phyloP scores from a whole-genome alignment of 768 basidiomycete genomes.

The Chalciporus chontae region DNA sequence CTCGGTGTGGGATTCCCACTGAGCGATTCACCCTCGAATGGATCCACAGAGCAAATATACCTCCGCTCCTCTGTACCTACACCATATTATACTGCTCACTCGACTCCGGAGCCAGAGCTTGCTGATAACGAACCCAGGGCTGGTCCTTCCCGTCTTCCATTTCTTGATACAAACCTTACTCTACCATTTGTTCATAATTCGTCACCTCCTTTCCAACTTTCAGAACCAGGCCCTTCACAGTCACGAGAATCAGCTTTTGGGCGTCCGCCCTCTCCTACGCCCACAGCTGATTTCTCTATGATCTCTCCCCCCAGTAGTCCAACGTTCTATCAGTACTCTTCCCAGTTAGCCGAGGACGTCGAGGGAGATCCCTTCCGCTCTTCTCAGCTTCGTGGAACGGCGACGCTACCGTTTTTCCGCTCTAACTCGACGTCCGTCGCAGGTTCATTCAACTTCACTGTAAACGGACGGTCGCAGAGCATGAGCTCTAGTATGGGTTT shows the following conservation, averaged over 20 bases:
- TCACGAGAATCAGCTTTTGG: slow-evolving; percentile 9
- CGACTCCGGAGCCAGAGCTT: slow-evolving; percentile 28
- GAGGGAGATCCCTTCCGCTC: slow-evolving; percentile 23
- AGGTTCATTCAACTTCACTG: slow-evolving; percentile 18
- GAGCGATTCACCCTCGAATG: slow-evolving; percentile 8
- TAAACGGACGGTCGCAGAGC: slow-evolving; percentile 24
- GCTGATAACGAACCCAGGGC: slow-evolving; percentile 16
- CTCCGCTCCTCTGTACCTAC: slow-evolving; percentile 22
- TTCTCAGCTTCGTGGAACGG: slow-evolving; percentile 16
- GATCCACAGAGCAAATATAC: slow-evolving; percentile 13
- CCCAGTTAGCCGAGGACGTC: slow-evolving; percentile 20
- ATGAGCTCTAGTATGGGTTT: slow-evolving; percentile 22
- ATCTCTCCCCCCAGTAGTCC: slow-evolving; percentile 40
- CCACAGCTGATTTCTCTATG: slow-evolving; percentile 45
- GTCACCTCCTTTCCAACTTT: slow-evolving; percentile 27
- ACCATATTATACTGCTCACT: slow-evolving; percentile 32
- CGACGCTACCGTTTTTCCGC: slow-evolving; percentile 32
- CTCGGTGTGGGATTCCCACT: slow-evolving; percentile 12
- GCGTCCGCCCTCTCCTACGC: slow-evolving; percentile 43
- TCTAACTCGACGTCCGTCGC: slow-evolving; percentile 22
- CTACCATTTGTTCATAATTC: slow-evolving; percentile 10
- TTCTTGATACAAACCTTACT: slow-evolving; percentile 18
- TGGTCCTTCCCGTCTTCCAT: slow-evolving; percentile 28
- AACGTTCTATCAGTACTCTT: slow-evolving; percentile 31
- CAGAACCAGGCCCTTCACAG: slow-evolving; percentile 23